phyloP scores from a whole-genome alignment of 2,329 filamentous ascomycete species.

The Rhinocladiella similis region DNA sequence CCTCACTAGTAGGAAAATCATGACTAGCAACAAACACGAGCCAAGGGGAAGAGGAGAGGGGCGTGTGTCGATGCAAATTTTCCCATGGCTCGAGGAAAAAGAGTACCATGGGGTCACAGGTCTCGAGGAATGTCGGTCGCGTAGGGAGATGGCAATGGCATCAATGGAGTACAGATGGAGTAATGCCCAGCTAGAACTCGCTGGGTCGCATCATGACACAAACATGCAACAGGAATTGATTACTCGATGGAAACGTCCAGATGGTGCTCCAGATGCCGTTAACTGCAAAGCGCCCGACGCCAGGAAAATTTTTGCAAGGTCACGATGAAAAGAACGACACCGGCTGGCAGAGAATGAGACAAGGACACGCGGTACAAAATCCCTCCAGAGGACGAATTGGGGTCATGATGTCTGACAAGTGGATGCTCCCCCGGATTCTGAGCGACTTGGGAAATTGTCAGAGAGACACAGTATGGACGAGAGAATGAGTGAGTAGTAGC shows the following conservation, averaged over 20 bases:
- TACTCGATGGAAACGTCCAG: conserved; percentile 18
- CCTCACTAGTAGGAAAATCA: too few species aligned
- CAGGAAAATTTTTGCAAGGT: conserved; percentile 25
- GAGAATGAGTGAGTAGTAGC: background rate
- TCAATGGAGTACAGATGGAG: too few species aligned
- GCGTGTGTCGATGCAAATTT: background rate
- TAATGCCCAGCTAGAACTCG: too few species aligned
- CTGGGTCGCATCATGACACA: background rate
- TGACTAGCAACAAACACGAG: conserved; percentile 1
- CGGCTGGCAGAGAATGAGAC: background rate
- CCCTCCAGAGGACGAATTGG: background rate
- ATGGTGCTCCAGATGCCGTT: conserved; percentile 22
- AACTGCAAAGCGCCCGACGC: conserved; percentile 24
- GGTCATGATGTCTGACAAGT: conserved; percentile 7
- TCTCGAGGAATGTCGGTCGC: too few species aligned
- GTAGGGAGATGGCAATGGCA: too few species aligned
- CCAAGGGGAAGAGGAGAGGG: background rate
- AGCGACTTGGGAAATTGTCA: background rate
- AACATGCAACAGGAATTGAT: conserved; percentile 3
- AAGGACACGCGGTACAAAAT: background rate
- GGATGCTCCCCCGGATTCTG: conserved; percentile 7
- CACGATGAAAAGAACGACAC: conserved; percentile 15
- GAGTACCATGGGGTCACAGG: too few species aligned
- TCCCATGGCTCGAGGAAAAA: too few species aligned
- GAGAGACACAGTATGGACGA: background rate